A percentile compares a stretch with the other conserved stretches of the same genome.
phyloP scores from a whole-genome alignment of 1,139 yeast genomes.

The Candida sp. region DNA sequence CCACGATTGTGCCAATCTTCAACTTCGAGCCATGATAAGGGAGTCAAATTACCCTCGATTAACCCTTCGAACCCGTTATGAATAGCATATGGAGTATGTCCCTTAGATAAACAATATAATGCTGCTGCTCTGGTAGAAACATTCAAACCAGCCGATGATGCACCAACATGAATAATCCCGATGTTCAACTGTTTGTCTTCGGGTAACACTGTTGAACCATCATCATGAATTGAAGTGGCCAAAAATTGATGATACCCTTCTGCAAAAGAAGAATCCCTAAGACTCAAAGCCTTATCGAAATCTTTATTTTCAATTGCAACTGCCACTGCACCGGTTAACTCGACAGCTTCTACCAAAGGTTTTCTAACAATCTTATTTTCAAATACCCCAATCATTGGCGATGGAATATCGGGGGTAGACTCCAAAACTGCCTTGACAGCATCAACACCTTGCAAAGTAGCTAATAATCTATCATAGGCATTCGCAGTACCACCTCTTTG shows the following conservation, averaged over 20 bases:
- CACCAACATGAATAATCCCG: constrained; percentile 91
- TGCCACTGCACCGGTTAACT: constrained; percentile 82
- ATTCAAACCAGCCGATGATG: constrained; percentile 96
- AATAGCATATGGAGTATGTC: constrained; percentile 85
- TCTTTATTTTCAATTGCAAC: constrained; percentile 75
- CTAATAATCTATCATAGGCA: constrained; percentile 85
- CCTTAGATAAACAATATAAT: constrained; percentile 83
- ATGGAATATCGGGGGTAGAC: constrained; percentile 85
- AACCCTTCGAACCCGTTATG: constrained; percentile 94
- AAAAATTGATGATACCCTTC: constrained; percentile 74
- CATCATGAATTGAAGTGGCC: constrained; percentile 69
- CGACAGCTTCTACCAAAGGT: constrained; percentile 87
- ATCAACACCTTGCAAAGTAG: constrained; percentile 96
- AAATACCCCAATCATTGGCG: constrained; percentile 89
- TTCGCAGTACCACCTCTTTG: constrained; percentile 99
- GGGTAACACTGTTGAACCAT: constrained; percentile 52
- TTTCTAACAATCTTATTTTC: constrained; percentile 85
- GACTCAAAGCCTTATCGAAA: constrained; percentile 80
- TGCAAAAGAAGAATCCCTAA: constrained; percentile 84
- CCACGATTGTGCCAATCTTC: constrained; percentile 90
- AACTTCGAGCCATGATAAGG: constrained; percentile 80
- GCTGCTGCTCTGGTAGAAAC: constrained; percentile 92
- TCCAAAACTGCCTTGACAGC: constrained; percentile 93
- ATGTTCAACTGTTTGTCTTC: constrained; percentile 54
- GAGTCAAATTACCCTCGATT: constrained; percentile 72